These are phyloP conservation scores for Boletellus ananas DNA, from an alignment of 768 basidiomycete species.

Conservation along the genomic window DNA sequence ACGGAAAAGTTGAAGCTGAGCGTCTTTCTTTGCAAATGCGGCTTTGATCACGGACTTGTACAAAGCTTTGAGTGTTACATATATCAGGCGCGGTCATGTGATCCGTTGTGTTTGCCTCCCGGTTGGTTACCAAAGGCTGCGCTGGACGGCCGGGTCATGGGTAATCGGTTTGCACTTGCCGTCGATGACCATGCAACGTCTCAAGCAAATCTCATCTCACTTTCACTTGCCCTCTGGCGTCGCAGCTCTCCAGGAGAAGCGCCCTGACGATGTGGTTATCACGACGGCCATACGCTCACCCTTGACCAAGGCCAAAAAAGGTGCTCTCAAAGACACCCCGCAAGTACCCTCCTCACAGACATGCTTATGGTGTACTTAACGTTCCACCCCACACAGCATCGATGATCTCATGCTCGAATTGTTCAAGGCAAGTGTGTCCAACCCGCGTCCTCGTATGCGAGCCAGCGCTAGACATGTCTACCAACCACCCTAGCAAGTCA, in stretches of 20 bases:
- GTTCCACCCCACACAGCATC: slow-evolving; percentile 39
- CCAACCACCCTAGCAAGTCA: slow-evolving; percentile 44
- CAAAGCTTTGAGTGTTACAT: background rate
- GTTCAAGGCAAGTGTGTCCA: slow-evolving; percentile 52
- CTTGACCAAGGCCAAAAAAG: slow-evolving; percentile 72
- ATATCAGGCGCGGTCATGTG: background rate
- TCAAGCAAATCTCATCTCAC: slow-evolving; percentile 64
- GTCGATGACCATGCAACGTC: slow-evolving; percentile 48
- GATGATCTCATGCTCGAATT: slow-evolving; percentile 82
- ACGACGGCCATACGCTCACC: slow-evolving; percentile 78
- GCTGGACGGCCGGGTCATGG: too few relatives aligned
- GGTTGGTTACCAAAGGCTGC: background rate
- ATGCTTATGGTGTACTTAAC: slow-evolving; percentile 6
- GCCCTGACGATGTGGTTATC: slow-evolving; percentile 75
- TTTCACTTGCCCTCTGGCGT: slow-evolving; percentile 46
- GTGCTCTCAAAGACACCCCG: slow-evolving; percentile 70
- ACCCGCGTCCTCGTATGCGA: background rate
- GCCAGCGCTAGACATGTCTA: background rate
- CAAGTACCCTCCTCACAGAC: slow-evolving; percentile 25
- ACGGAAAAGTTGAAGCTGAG: background rate
- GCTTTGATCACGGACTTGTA: background rate
- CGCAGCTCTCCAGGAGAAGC: slow-evolving; percentile 51
- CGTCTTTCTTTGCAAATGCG: background rate
- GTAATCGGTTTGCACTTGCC: too few relatives aligned
- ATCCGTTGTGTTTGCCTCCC: background rate